Conservation (phyloP, 352 stramenopile species). For the Pythium periplocum region DNA sequence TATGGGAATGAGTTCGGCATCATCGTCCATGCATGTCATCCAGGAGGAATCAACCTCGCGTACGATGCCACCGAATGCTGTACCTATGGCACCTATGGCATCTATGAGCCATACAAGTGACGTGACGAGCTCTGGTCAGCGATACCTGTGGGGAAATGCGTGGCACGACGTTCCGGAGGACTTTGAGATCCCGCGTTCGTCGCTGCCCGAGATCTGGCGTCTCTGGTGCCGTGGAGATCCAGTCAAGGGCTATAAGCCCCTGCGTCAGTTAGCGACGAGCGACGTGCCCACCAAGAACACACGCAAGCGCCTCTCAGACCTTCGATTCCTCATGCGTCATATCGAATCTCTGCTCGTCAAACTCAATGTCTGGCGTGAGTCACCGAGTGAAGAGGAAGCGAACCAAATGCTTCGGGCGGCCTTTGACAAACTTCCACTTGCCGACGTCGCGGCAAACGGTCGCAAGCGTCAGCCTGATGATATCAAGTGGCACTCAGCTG, state of each 20-base stretch:
- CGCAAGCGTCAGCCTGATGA: constrained; percentile 14
- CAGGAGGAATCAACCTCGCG: no score
- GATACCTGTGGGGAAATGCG: constrained; percentile 22
- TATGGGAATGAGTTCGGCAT: no score
- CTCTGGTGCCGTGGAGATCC: constrained; percentile 21
- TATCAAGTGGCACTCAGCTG: constrained; percentile 22
- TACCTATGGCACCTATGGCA: no score
- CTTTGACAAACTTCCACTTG: constrained; percentile 5
- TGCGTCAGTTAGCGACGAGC: constrained; percentile 12
- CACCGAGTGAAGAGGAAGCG: constrained; percentile 12
- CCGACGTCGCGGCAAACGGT: constrained; percentile 3
- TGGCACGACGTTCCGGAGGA: constrained; percentile 23
- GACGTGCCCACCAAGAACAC: constrained; percentile 14
- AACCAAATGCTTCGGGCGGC: constrained; percentile 22
- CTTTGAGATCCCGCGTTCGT: constrained; percentile 15
- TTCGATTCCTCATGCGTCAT: constrained; percentile 23
- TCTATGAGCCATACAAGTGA: no score
- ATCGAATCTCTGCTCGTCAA: constrained; percentile 15
- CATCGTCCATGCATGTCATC: no score
- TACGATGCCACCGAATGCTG: no score
- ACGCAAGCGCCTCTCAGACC: constrained; percentile 22
- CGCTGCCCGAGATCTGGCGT: constrained; percentile 19
- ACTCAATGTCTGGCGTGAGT: constrained; percentile 16
- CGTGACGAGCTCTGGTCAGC: no score
- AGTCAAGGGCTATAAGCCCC: constrained; percentile 3